A percentile compares a stretch with the other conserved stretches of the same genome.
Evolutionary conservation across 2,329 filamentous ascomycete species (phyloP).

Genomic region (Fusarium sp.): DNA sequence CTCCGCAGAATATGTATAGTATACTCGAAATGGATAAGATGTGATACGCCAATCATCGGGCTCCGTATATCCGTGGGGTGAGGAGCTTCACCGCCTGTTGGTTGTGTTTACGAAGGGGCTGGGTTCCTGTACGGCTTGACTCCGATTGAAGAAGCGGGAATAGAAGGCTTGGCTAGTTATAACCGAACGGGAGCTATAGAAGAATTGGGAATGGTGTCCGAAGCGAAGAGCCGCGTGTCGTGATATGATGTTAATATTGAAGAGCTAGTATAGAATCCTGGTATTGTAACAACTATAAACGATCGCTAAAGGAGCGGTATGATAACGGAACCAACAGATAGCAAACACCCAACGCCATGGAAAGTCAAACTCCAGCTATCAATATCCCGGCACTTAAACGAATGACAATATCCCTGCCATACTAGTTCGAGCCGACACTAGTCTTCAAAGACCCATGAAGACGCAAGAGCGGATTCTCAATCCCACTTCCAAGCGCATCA

Average conservation of each 20-base stretch:
- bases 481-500: background rate
- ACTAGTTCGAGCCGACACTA: background rate
- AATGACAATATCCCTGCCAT: background rate
- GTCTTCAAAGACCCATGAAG: background rate
- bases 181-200: background rate
- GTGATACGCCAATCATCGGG: background rate
- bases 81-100: background rate
- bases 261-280: background rate
- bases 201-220: background rate
- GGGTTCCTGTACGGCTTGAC: background rate
- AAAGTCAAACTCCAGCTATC: background rate
- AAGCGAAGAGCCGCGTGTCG: background rate
- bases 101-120: background rate
- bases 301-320: background rate
- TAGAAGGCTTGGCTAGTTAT: background rate
- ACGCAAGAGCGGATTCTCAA: constrained; percentile 3
- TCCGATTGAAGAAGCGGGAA: background rate
- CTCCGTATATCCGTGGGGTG: background rate
- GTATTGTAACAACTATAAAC: background rate
- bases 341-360: background rate
- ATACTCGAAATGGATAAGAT: background rate
- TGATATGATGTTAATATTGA: background rate
- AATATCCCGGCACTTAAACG: background rate
- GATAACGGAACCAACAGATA: background rate
- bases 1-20: background rate